Evolutionary conservation across 2,329 filamentous ascomycete species (phyloP).

Genomic region (Torrubiella hemipterigena): DNA sequence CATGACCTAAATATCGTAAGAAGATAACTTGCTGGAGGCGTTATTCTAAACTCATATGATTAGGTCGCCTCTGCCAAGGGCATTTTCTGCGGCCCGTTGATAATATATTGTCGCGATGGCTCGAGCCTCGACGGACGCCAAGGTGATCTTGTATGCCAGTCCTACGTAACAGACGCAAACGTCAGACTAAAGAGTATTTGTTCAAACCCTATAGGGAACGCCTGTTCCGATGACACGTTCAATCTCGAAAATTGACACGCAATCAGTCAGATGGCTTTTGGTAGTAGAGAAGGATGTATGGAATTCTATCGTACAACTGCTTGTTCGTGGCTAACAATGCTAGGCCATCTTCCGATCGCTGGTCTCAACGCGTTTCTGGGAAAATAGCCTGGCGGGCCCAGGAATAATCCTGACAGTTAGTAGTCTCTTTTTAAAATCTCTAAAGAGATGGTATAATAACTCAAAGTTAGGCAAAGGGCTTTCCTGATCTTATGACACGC

Average conservation of each 20-base stretch:
- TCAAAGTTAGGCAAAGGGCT: conserved; percentile 60
- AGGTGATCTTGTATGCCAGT: conserved; percentile 18
- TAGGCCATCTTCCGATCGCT: conserved; percentile 68
- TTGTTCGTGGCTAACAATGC: conserved; percentile 7
- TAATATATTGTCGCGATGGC: conserved; percentile 31
- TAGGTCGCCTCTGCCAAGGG: conserved; percentile 67
- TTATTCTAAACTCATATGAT: conserved; percentile 6
- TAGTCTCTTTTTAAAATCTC: no score
- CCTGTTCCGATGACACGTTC: conserved; percentile 44
- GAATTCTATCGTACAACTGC: neutral
- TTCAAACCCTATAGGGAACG: conserved; percentile 33
- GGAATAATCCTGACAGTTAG: conserved; percentile 58
- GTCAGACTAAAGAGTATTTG: conserved; percentile 5
- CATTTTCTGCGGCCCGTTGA: conserved; percentile 48
- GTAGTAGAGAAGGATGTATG: conserved; percentile 69
- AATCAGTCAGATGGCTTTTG: conserved; percentile 48
- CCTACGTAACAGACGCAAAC: neutral
- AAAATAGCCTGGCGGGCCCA: conserved; percentile 30
- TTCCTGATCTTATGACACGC: conserved; percentile 62
- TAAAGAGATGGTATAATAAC: neutral
- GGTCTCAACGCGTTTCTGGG: conserved; percentile 43
- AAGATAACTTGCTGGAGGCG: neutral
- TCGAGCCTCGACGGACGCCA: conserved; percentile 20
- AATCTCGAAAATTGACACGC: conserved; percentile 37
- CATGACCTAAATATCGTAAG: conserved; percentile 59